Evolutionary conservation across 179 eudicot species (phyloP).

Genomic region (Beta lomatogona): DNA sequence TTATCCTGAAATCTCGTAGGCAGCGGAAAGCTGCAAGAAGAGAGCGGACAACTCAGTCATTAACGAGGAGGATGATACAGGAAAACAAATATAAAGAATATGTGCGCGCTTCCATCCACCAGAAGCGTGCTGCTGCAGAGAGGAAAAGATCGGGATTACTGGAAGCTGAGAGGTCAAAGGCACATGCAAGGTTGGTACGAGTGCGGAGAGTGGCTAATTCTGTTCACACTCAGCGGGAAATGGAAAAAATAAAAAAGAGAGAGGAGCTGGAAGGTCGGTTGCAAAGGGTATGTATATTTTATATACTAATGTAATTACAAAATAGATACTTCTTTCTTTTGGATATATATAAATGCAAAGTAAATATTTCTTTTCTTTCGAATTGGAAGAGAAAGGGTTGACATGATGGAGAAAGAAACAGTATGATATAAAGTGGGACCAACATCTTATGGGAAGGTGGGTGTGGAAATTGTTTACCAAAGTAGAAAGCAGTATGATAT

Average conservation of each 20-base stretch:
- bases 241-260: conserved; percentile 70
- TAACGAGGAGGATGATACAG: conserved; percentile 59
- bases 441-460: too few relatives aligned
- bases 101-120: conserved; percentile 78
- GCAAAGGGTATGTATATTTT: conserved; percentile 64
- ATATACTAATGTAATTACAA: background rate
- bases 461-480: too few relatives aligned
- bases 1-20: conserved; percentile 63
- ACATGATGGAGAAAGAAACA: too few relatives aligned
- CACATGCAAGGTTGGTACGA: conserved; percentile 71
- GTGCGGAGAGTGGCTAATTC: conserved; percentile 70
- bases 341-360: background rate
- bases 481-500: background rate
- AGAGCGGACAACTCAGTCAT: conserved; percentile 81
- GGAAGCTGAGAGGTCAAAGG: conserved; percentile 85
- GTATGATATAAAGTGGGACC: too few relatives aligned
- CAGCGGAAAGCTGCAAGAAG: conserved; percentile 72
- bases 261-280: conserved; percentile 71
- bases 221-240: conserved; percentile 65
- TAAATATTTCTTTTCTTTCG: too few relatives aligned
- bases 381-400: too few relatives aligned
- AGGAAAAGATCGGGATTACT: conserved; percentile 72
- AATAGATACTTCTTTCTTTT: background rate
- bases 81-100: conserved; percentile 89
- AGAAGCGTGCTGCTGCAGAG: conserved; percentile 94